Conservation (phyloP, 2,329 filamentous ascomycete genomes). For the Albifimbria verrucaria region DNA sequence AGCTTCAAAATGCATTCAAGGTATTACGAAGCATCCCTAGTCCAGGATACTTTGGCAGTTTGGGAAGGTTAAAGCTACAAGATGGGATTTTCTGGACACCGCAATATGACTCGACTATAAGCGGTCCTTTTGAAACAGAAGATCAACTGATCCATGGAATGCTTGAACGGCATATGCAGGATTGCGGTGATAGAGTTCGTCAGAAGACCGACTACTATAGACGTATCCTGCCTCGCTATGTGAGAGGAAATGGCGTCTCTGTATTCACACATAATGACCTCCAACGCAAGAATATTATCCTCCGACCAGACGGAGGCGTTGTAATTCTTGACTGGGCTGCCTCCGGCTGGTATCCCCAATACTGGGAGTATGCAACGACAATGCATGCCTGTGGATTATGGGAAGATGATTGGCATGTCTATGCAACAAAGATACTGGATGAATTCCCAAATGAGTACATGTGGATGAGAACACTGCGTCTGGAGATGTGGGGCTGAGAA, state of each 20-base stretch:
- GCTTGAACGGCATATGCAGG: constrained; percentile 1
- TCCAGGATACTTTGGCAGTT: constrained; percentile 9
- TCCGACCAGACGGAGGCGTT: constrained; percentile 7
- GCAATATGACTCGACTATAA: constrained; percentile 3
- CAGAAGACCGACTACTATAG: constrained; percentile 4
- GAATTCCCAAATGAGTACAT: constrained; percentile 15
- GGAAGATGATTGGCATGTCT: constrained; percentile 18
- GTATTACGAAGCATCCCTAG: constrained; percentile 6
- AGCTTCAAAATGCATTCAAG: constrained; percentile 6
- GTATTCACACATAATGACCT: constrained; percentile 18
- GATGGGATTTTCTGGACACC: constrained; percentile 9
- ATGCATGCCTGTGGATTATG: constrained; percentile 12
- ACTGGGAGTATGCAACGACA: constrained; percentile 18
- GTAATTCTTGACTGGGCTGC: constrained; percentile 19
- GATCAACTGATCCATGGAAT: constrained; percentile 3
- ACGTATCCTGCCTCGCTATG: constrained; percentile 6
- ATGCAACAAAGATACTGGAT: constrained; percentile 12
- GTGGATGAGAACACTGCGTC: constrained; percentile 14
- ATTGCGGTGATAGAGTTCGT: not conserved
- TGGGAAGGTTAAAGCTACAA: constrained; percentile 6
- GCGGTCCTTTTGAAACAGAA: constrained; percentile 6
- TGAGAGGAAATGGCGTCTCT: constrained; percentile 2
- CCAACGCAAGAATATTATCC: constrained; percentile 18
- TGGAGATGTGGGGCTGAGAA: constrained; percentile 14
- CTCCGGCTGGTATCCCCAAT: constrained; percentile 18